These are phyloP conservation scores for Boletus sp. DNA, from an alignment of 768 basidiomycete genomes.

Conservation along the genomic window DNA sequence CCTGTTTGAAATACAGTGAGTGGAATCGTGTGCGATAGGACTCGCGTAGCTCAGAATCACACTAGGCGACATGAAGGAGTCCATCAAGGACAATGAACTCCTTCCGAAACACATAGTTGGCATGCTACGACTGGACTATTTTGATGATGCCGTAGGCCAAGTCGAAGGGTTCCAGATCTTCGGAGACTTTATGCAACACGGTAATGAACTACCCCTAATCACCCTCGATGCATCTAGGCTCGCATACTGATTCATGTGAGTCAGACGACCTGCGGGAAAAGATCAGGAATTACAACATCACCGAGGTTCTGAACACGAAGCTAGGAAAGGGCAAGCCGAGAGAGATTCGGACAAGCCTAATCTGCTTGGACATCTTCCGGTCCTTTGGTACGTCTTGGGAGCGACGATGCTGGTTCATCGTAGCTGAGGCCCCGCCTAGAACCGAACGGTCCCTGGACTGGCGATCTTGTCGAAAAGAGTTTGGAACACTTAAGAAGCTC, in stretches of 20 bases:
- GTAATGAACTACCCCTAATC: slow-evolving; percentile 3
- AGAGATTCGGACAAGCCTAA: slow-evolving; percentile 22
- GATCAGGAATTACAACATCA: slow-evolving; percentile 14
- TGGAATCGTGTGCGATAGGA: not conserved
- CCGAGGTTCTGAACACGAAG: slow-evolving; percentile 15
- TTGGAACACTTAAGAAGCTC: not conserved
- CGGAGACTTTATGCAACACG: slow-evolving; percentile 16
- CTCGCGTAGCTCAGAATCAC: not conserved
- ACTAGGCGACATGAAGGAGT: slow-evolving; percentile 14
- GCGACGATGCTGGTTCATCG: too few relatives aligned
- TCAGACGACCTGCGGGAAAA: slow-evolving; percentile 14
- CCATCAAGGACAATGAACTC: slow-evolving; percentile 2
- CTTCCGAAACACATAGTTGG: slow-evolving; percentile 18
- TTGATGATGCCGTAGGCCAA: slow-evolving; percentile 22
- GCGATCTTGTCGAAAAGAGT: slow-evolving; percentile 10
- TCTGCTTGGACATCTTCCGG: slow-evolving; percentile 22
- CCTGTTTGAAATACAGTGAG: slow-evolving; percentile 18
- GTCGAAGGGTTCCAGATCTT: slow-evolving; percentile 27
- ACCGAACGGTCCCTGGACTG: slow-evolving; percentile 7
- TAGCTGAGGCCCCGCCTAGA: slow-evolving; percentile 7
- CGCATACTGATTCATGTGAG: not conserved
- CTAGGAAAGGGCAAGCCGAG: slow-evolving; percentile 10
- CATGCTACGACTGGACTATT: slow-evolving; percentile 25
- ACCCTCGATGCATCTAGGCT: not conserved
- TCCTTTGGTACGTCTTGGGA: slow-evolving; percentile 13